phyloP scores from a whole-genome alignment of 2,329 filamentous ascomycete species.

The Cadophora gregata region DNA sequence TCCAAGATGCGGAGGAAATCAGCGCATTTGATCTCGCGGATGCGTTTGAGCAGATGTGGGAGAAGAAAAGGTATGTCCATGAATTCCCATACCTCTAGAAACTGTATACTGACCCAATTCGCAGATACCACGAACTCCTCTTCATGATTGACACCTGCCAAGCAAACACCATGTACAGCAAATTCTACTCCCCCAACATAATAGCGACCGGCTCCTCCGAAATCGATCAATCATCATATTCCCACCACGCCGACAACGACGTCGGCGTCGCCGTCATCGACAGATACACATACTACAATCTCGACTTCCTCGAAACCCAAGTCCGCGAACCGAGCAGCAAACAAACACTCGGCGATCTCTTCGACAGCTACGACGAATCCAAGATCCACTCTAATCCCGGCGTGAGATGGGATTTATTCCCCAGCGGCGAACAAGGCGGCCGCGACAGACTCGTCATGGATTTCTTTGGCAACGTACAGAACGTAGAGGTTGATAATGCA shows the following conservation, averaged over 20 bases:
- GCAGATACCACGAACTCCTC: conserved; percentile 90
- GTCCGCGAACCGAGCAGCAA: conserved; percentile 86
- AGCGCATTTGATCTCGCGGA: conserved; percentile 95
- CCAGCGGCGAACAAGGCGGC: conserved; percentile 78
- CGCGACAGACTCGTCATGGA: conserved; percentile 86
- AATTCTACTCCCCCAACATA: conserved; percentile 97
- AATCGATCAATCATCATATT: conserved; percentile 95
- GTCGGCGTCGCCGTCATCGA: conserved; percentile 98
- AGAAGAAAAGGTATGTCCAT: conserved; percentile 80
- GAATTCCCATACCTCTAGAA: too few species aligned
- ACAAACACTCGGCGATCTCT: conserved; percentile 89
- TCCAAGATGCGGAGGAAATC: conserved; percentile 98
- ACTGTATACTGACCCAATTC: neutral
- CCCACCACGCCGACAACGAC: conserved; percentile 96
- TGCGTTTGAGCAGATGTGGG: conserved; percentile 99
- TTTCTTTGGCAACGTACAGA: conserved; percentile 98
- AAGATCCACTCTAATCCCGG: conserved; percentile 96
- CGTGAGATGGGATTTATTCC: conserved; percentile 94
- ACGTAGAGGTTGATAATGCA: conserved; percentile 78
- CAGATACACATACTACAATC: conserved; percentile 97
- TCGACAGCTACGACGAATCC: conserved; percentile 92
- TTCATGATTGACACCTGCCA: conserved; percentile 99
- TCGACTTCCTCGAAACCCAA: conserved; percentile 93
- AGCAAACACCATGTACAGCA: conserved; percentile 98
- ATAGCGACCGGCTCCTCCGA: conserved; percentile 97